Evolutionary conservation across 2,329 filamentous ascomycete species (phyloP).

Genomic region (Cryphonectria japonica): DNA sequence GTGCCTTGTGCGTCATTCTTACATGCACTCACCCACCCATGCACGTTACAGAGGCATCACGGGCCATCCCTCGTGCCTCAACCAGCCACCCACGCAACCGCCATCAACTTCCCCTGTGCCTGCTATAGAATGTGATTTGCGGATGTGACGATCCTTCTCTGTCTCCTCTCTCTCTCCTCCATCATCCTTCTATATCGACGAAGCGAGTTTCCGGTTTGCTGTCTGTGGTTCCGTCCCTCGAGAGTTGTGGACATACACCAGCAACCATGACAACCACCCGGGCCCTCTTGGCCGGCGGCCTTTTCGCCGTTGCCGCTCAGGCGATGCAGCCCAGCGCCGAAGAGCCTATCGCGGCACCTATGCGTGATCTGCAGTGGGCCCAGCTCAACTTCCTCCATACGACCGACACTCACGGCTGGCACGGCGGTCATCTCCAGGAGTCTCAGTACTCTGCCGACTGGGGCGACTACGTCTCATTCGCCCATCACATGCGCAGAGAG

Average conservation of each 20-base stretch:
- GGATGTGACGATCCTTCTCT: neutral
- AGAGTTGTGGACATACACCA: neutral
- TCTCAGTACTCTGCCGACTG: conserved; percentile 94
- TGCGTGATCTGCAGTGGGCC: conserved; percentile 87
- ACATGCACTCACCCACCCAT: neutral
- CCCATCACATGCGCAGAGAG: conserved; percentile 76
- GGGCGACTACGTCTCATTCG: conserved; percentile 97
- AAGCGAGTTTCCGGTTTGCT: neutral
- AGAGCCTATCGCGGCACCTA: conserved; percentile 75
- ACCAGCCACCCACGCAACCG: neutral
- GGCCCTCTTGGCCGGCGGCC: conserved; percentile 42
- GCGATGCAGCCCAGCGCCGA: conserved; percentile 79
- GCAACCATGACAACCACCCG: conserved; percentile 37
- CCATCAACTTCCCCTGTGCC: neutral
- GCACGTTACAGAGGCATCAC: neutral
- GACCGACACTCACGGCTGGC: conserved; percentile 95
- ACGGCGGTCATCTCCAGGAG: conserved; percentile 91
- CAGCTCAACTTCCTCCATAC: conserved; percentile 97
- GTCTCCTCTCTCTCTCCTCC: too few relatives aligned
- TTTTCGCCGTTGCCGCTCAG: conserved; percentile 42
- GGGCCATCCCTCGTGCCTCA: conserved; percentile 1
- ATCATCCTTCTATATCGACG: neutral
- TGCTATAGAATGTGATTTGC: neutral
- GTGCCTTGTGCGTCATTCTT: conserved; percentile 3
- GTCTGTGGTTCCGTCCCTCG: neutral